phyloP scores from a whole-genome alignment of 306 rosid genomes.

The Acmispon strigosus region DNA sequence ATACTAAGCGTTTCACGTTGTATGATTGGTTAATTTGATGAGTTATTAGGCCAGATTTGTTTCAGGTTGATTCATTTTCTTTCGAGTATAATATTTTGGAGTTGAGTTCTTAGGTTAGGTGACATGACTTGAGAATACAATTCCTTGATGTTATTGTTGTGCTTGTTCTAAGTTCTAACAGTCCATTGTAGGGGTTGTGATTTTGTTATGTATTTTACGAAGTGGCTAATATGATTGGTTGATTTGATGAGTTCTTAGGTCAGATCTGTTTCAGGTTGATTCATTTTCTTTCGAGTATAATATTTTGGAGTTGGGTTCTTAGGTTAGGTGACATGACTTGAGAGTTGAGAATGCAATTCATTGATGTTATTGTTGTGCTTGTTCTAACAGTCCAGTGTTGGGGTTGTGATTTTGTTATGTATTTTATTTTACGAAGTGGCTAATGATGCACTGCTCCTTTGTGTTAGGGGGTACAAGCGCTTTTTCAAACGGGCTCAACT shows the following conservation, averaged over 20 bases:
- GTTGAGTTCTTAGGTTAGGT: too few relatives aligned
- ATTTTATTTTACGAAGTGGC: neutral
- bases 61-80: too few relatives aligned
- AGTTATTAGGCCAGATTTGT: too few relatives aligned
- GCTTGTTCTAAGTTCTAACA: neutral
- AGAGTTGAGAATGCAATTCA: neutral
- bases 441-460: neutral
- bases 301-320: too few relatives aligned
- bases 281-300: too few relatives aligned
- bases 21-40: too few relatives aligned
- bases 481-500: slow-evolving; percentile 83
- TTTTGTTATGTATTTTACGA: neutral
- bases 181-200: neutral
- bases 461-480: slow-evolving; percentile 86
- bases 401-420: neutral
- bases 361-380: neutral
- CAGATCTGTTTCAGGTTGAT: too few relatives aligned
- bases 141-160: neutral
- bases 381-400: neutral
- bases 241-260: too few relatives aligned
- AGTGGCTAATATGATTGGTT: neutral
- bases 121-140: neutral
- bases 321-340: neutral
- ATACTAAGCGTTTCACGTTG: too few relatives aligned
- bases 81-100: too few relatives aligned